Conservation (phyloP, 495 filamentous ascomycete genomes). For the Aspergillus incahuasiensis region DNA sequence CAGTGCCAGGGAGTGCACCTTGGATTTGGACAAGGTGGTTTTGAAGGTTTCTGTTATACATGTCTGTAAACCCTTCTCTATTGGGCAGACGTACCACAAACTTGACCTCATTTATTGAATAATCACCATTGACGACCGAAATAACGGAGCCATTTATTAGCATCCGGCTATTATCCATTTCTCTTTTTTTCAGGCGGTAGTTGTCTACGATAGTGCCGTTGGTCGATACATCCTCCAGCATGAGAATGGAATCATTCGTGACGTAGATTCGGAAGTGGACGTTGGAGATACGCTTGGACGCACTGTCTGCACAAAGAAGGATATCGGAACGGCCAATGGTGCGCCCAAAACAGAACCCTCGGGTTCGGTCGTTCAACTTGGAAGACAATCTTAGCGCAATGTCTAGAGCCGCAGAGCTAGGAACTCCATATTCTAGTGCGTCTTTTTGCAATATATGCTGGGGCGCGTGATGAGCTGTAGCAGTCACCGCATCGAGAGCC, state of each 20-base stretch:
- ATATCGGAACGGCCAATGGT: constrained; percentile 70
- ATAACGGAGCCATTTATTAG: constrained; percentile 69
- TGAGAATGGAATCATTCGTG: constrained; percentile 70
- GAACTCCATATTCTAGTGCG: constrained; percentile 30
- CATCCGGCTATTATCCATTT: constrained; percentile 52
- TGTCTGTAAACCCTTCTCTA: constrained; percentile 53
- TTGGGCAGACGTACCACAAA: constrained; percentile 85
- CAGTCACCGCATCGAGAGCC: constrained; percentile 62
- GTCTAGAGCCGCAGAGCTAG: constrained; percentile 51
- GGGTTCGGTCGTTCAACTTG: constrained; percentile 52
- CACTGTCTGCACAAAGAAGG: constrained; percentile 48
- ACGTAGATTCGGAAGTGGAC: constrained; percentile 87
- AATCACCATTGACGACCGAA: constrained; percentile 54
- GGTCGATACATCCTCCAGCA: constrained; percentile 88
- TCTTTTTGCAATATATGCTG: constrained; percentile 57
- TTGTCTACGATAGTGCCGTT: constrained; percentile 88
- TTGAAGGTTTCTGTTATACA: constrained; percentile 56
- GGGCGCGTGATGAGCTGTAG: constrained; percentile 35
- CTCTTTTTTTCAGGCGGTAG: constrained; percentile 50
- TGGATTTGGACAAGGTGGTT: constrained; percentile 47
- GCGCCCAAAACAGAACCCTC: constrained; percentile 84
- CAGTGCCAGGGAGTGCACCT: constrained; percentile 18
- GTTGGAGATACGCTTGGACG: constrained; percentile 71
- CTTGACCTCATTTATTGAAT: constrained; percentile 48
- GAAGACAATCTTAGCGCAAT: constrained; percentile 79